Conservation (phyloP, 2,329 filamentous ascomycete genomes). For the Fusarium sp. region DNA sequence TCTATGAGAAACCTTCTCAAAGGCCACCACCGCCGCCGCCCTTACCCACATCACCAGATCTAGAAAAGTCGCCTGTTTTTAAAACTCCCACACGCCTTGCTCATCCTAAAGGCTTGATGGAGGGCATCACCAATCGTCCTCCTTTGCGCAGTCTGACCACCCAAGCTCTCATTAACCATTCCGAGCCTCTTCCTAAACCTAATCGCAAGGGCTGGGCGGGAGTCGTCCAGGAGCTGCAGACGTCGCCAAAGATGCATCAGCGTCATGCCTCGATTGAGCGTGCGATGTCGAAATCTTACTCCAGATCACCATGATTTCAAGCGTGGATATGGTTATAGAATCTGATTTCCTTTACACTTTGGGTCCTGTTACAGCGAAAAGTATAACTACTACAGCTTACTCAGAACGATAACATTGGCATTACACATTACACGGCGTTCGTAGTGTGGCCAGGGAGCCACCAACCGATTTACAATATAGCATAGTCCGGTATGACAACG, state of each 20-base stretch:
- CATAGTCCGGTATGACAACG: slow-evolving; percentile 25
- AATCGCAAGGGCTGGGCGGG: slow-evolving; percentile 68
- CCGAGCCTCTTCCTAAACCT: slow-evolving; percentile 58
- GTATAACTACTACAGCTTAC: slow-evolving; percentile 35
- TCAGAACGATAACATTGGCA: slow-evolving; percentile 32
- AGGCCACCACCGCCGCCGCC: slow-evolving; percentile 39
- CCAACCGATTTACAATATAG: slow-evolving; percentile 37
- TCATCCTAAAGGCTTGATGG: slow-evolving; percentile 56
- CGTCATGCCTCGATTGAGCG: slow-evolving; percentile 72
- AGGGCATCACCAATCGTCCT: slow-evolving; percentile 58
- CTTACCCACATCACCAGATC: slow-evolving; percentile 48
- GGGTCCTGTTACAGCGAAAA: slow-evolving; percentile 31
- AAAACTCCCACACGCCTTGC: slow-evolving; percentile 48
- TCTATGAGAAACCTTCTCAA: slow-evolving; percentile 49
- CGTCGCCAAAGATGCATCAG: slow-evolving; percentile 69
- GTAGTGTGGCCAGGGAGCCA: slow-evolving; percentile 24
- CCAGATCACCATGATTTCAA: slow-evolving; percentile 47
- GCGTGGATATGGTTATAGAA: slow-evolving; percentile 16
- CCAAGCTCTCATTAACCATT: slow-evolving; percentile 62
- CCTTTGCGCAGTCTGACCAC: slow-evolving; percentile 65
- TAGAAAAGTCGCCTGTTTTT: slow-evolving; percentile 50
- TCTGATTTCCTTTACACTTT: slow-evolving; percentile 37
- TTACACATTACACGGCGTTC: slow-evolving; percentile 41
- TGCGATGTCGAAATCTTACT: slow-evolving; percentile 57
- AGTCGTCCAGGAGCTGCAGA: slow-evolving; percentile 71